These are phyloP conservation scores for Tolypocladium sp. DNA, from an alignment of 2,329 filamentous ascomycete genomes.

Conservation along the genomic window DNA sequence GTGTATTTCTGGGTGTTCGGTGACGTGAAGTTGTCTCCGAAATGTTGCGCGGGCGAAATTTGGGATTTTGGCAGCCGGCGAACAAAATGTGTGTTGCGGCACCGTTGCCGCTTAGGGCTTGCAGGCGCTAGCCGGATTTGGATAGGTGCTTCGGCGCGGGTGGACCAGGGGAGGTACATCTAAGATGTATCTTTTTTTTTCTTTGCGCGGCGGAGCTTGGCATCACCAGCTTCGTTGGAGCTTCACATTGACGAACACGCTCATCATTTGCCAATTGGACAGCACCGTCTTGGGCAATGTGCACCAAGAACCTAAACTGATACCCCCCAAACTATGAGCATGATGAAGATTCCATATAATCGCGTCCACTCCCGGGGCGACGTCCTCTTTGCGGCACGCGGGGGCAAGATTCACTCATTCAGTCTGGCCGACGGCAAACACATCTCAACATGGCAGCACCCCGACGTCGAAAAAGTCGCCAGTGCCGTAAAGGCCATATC, in stretches of 20 bases:
- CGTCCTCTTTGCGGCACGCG: constrained; percentile 64
- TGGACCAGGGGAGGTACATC: constrained; percentile 15
- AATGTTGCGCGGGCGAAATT: constrained; percentile 10
- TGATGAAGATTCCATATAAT: constrained; percentile 55
- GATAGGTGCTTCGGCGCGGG: not conserved
- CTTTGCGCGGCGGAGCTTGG: not conserved
- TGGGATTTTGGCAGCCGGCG: constrained; percentile 10
- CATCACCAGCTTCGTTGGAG: not conserved
- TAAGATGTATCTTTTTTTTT: constrained; percentile 24
- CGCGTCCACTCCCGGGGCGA: constrained; percentile 45
- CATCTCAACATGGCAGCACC: constrained; percentile 53
- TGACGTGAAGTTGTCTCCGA: constrained; percentile 12
- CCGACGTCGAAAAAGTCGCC: constrained; percentile 26
- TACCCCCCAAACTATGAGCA: not conserved
- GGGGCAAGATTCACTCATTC: constrained; percentile 62
- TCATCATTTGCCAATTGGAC: not conserved
- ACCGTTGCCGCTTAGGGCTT: constrained; percentile 26
- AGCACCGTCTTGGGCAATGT: not conserved
- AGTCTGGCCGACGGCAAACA: constrained; percentile 46
- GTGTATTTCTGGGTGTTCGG: constrained; percentile 14
- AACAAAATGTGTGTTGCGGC: constrained; percentile 20
- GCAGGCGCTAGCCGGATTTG: constrained; percentile 15
- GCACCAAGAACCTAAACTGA: not conserved
- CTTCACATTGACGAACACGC: not conserved
- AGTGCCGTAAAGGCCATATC: constrained; percentile 15